phyloP scores from a whole-genome alignment of 2,329 filamentous ascomycete species.

The Massarina eburnea region DNA sequence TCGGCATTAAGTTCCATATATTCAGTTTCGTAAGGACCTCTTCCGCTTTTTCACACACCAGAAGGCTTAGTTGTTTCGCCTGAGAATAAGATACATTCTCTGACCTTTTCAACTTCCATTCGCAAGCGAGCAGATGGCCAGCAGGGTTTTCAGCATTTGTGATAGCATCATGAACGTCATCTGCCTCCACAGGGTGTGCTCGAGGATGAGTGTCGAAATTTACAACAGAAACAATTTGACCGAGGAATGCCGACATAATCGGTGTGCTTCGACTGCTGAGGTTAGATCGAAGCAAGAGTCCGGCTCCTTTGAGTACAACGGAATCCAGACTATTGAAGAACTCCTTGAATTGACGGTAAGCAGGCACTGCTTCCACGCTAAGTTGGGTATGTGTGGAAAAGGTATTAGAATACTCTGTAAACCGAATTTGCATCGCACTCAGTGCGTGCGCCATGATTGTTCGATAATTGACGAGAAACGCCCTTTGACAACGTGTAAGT shows the following conservation, averaged over 20 bases:
- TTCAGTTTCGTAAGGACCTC: not conserved
- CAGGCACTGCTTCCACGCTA: no score
- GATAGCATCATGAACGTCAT: no score
- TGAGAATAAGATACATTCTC: not conserved
- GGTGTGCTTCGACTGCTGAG: not conserved
- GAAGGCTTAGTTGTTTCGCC: no score
- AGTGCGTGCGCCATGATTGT: not conserved
- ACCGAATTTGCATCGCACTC: not conserved
- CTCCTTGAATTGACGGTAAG: not conserved
- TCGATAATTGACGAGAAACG: conserved; percentile 1
- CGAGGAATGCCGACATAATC: not conserved
- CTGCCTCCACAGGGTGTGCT: no score
- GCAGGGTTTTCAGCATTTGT: not conserved
- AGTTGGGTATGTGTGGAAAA: not conserved
- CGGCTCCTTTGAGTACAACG: not conserved
- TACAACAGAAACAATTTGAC: not conserved
- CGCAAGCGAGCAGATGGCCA: not conserved
- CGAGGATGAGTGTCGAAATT: no score
- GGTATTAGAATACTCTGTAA: not conserved
- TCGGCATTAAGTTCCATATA: not conserved
- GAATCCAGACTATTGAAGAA: not conserved
- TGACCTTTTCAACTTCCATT: not conserved
- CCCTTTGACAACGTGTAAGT: not conserved
- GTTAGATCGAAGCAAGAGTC: not conserved
- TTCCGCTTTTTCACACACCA: not conserved